These are phyloP conservation scores for Arthrobotrys pseudoclavata DNA, from an alignment of 2,329 filamentous ascomycete species.

Conservation along the genomic window DNA sequence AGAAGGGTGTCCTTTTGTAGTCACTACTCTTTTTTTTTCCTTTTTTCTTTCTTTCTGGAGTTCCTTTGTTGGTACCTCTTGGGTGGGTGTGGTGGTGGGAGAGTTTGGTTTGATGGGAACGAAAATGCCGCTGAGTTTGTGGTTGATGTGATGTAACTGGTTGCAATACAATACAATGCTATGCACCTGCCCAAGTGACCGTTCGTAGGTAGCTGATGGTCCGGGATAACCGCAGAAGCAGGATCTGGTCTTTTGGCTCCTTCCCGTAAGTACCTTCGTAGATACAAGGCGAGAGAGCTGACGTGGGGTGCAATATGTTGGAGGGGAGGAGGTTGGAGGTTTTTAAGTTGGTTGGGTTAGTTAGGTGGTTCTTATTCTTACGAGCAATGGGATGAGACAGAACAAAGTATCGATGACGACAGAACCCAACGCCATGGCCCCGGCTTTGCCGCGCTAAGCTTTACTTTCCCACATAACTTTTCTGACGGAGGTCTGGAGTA, in stretches of 20 bases:
- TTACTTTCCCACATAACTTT: conserved; percentile 19
- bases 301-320: conserved; percentile 41
- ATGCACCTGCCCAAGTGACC: conserved; percentile 56
- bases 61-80: conserved; percentile 16
- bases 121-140: conserved; percentile 49
- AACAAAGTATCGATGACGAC: conserved; percentile 36
- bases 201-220: conserved; percentile 27
- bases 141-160: conserved; percentile 21
- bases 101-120: background rate
- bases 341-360: conserved; percentile 18
- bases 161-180: conserved; percentile 11
- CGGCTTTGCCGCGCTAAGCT: conserved; percentile 57
- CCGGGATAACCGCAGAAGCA: conserved; percentile 37
- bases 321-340: background rate
- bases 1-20: conserved; percentile 36
- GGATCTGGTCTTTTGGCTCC: conserved; percentile 29
- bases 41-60: background rate
- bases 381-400: conserved; percentile 10
- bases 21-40: background rate
- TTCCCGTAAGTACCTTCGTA: conserved; percentile 17
- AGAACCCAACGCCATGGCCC: conserved; percentile 50
- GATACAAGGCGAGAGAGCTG: conserved; percentile 23
- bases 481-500: background rate
- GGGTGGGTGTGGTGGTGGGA: conserved; percentile 16
- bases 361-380: conserved; percentile 17